Conservation (phyloP, 805 yeast genomes). For the Alloascoidea africana region DNA sequence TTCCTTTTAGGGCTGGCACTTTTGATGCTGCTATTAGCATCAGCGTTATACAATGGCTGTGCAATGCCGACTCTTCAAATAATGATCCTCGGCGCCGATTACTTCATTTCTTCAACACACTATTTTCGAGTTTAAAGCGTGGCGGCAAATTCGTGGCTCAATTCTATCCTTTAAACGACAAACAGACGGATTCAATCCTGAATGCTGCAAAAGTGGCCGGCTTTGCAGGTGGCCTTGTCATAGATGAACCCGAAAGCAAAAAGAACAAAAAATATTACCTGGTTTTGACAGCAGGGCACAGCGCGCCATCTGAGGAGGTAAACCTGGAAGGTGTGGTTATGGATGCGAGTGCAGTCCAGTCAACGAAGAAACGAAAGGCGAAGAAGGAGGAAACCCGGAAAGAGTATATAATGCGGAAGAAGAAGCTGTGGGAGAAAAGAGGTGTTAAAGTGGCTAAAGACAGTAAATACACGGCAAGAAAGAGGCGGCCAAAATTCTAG, state of each 20-base stretch:
- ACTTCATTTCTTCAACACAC: conserved; percentile 69
- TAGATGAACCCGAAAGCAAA: conserved; percentile 88
- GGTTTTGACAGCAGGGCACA: conserved; percentile 74
- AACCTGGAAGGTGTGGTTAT: conserved; percentile 71
- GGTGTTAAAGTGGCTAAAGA: conserved; percentile 76
- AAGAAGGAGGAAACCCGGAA: conserved; percentile 59
- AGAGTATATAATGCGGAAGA: conserved; percentile 79
- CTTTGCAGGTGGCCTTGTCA: conserved; percentile 87
- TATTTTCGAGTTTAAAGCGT: conserved; percentile 72
- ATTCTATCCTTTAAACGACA: conserved; percentile 86
- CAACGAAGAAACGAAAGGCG: conserved; percentile 30
- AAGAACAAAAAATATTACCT: conserved; percentile 83
- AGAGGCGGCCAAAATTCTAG: conserved; percentile 51
- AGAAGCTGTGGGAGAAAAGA: conserved; percentile 81
- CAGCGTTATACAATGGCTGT: conserved; percentile 94
- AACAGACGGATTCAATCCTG: conserved; percentile 63
- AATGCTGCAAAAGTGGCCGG: conserved; percentile 88
- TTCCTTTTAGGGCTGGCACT: conserved; percentile 91
- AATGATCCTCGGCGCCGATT: conserved; percentile 78
- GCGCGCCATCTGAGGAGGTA: conserved; percentile 34
- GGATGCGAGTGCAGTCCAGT: conserved; percentile 38
- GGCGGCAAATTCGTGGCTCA: conserved; percentile 98
- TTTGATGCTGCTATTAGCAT: conserved; percentile 94
- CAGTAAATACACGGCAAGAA: conserved; percentile 84
- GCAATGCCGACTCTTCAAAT: conserved; percentile 79